phyloP scores from a whole-genome alignment of 176 grass and related monocot genomes.

The Eragrostis curvula region DNA sequence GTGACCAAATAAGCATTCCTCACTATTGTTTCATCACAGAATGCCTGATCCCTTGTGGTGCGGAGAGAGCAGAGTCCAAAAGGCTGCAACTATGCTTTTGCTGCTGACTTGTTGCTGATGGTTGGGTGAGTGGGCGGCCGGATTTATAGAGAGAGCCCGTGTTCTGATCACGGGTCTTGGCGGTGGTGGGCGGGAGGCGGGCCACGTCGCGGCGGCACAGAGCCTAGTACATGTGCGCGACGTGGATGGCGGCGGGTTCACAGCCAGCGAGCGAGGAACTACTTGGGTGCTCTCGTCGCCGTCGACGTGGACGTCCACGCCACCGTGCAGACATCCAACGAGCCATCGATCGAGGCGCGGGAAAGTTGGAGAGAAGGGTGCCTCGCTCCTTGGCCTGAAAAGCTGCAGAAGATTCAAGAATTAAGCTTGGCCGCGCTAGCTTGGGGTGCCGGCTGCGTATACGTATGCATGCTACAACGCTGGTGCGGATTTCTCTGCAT shows the following conservation, averaged over 20 bases:
- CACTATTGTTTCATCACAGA: too few relatives aligned
- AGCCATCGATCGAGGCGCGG: background rate
- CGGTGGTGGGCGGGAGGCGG: background rate
- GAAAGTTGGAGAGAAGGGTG: background rate
- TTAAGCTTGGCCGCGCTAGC: background rate
- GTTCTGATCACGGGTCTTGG: background rate
- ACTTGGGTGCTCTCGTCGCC: background rate
- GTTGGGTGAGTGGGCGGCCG: background rate
- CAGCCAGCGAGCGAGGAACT: background rate
- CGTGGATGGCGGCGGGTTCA: slow-evolving; percentile 24
- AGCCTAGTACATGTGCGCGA: background rate
- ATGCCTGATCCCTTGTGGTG: too few relatives aligned
- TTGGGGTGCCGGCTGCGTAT: too few relatives aligned
- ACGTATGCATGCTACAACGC: too few relatives aligned
- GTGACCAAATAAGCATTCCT: too few relatives aligned
- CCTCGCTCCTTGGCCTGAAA: too few relatives aligned
- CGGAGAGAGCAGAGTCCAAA: background rate
- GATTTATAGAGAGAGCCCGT: background rate
- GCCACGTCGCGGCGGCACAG: background rate
- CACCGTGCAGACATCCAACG: background rate
- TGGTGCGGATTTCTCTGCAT: too few relatives aligned
- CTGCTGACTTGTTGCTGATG: background rate
- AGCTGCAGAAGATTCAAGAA: background rate
- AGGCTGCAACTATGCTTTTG: too few relatives aligned
- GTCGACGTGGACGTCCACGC: background rate